Evolutionary conservation across 805 yeast species (phyloP), one percentile per base, ranked within the genome.

Genomic region (Deakozyma indianensis): DNA sequence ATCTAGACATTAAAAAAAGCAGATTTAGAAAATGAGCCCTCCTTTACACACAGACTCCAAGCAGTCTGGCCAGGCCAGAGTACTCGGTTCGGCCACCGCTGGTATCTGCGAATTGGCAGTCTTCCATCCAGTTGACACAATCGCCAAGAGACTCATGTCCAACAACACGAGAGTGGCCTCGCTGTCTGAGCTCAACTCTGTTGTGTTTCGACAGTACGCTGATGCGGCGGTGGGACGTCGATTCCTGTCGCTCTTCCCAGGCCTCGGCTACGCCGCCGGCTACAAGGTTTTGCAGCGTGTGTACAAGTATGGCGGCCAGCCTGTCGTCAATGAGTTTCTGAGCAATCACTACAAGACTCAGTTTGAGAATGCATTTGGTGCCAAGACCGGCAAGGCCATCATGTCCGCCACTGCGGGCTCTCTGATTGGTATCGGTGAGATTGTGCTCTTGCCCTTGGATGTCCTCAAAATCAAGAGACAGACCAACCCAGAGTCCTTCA

Each of bases 401-500:
- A 69, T 92, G 70, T 83, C 95, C 48, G 99, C 99, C 41, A 78
- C 96, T 51, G 97, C 99, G 23, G 99, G 99, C 59, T 85, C 96
- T 27, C 56, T 92, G 53, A 87, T 92, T 53, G 99, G 99, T 57
- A 90, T 92, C 61, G 98, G 96, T 68, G 99, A 92, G 69, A 86
- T 92, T 62, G 88, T 92, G 29, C 71, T 92, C 56, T 74, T 92
- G 59, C 99, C 99, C 28, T 74, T 92, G 56, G 99, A 92, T 63
- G 97, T 92, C 35, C 73, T 92, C 62, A 92, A 92, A 72, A 92
- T 92, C 68, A 92, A 92, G 71, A 88, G 97, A 71, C 99, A 92
- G 73, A 92, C 99, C 46, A 92, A 92, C 72, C 99, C 99, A n/a
- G 98, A 90, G 67, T 71, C 97, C n/a, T 92, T 92, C 77, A 82